Evolutionary conservation across 2,329 filamentous ascomycete genomes (phyloP).

Genomic region (Arthroderma sp.): DNA sequence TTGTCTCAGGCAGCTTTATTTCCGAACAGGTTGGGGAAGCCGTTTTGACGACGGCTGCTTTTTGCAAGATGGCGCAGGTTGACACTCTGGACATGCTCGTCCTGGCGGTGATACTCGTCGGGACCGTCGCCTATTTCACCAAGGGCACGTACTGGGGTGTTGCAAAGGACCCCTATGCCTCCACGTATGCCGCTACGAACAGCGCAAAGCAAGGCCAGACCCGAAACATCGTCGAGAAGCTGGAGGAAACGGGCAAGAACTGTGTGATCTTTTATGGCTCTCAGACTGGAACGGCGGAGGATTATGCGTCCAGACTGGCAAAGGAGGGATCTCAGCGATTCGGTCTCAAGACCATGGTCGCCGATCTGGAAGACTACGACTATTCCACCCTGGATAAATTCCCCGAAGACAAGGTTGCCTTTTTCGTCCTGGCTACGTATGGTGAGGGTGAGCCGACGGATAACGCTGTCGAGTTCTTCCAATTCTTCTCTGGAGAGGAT

Average conservation of each 20-base stretch:
- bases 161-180: constrained; percentile 76
- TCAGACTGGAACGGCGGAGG: constrained; percentile 94
- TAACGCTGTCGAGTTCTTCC: constrained; percentile 97
- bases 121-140: constrained; percentile 90
- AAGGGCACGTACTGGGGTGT: constrained; percentile 92
- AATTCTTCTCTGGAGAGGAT: constrained; percentile 79
- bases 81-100: constrained; percentile 92
- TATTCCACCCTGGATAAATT: constrained; percentile 85
- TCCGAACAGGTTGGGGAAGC: too few species aligned
- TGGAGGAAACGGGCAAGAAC: constrained; percentile 92
- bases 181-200: constrained; percentile 49
- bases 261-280: constrained; percentile 98
- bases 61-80: constrained; percentile 70
- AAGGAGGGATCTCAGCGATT: constrained; percentile 97
- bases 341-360: constrained; percentile 94
- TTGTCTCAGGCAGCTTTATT: too few species aligned
- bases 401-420: constrained; percentile 77
- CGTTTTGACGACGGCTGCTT: neutral
- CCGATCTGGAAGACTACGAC: constrained; percentile 95
- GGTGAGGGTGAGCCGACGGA: constrained; percentile 97
- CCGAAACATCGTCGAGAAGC: constrained; percentile 85
- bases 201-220: constrained; percentile 69
- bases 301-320: constrained; percentile 88
- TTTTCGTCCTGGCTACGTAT: constrained; percentile 95
- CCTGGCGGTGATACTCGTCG: constrained; percentile 70